Conservation (phyloP, 352 stramenopile genomes). For the Pythium rhizo-oryzae region DNA sequence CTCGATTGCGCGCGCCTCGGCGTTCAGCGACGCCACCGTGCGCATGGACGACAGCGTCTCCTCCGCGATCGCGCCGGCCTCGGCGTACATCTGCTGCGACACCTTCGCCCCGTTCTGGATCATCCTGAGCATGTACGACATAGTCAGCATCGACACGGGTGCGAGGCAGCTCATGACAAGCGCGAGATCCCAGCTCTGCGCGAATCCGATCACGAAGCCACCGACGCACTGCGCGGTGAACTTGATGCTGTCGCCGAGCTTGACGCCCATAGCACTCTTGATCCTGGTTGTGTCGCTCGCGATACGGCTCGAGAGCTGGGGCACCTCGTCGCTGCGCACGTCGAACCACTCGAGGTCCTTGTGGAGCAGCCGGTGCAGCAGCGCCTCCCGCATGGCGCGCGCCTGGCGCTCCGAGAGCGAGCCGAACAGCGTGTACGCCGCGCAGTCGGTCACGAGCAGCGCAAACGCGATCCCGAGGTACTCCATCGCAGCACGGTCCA, state of each 20-base stretch:
- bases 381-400: conserved; percentile 13
- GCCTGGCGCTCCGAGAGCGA: conserved; percentile 31
- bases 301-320: conserved; percentile 26
- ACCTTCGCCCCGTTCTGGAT: conserved; percentile 24
- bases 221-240: conserved; percentile 34
- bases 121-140: conserved; percentile 33
- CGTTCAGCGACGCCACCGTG: conserved; percentile 38
- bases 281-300: conserved; percentile 32
- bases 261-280: conserved; percentile 39
- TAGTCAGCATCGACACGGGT: conserved; percentile 27
- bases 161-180: conserved; percentile 41
- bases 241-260: conserved; percentile 36
- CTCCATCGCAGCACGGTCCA: conserved; percentile 18
- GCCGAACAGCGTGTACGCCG: conserved; percentile 29
- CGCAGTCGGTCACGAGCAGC: conserved; percentile 35
- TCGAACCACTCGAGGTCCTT: conserved; percentile 33
- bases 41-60: conserved; percentile 43
- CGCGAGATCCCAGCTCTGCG: conserved; percentile 37
- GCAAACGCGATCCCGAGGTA: conserved; percentile 26
- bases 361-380: conserved; percentile 24
- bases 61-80: conserved; percentile 41
- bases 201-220: conserved; percentile 39
- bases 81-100: conserved; percentile 31
- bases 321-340: conserved; percentile 3
- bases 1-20: conserved; percentile 29